Evolutionary conservation across 192 early-diverging fungal species (phyloP).

Genomic region (Podila clonocystis): DNA sequence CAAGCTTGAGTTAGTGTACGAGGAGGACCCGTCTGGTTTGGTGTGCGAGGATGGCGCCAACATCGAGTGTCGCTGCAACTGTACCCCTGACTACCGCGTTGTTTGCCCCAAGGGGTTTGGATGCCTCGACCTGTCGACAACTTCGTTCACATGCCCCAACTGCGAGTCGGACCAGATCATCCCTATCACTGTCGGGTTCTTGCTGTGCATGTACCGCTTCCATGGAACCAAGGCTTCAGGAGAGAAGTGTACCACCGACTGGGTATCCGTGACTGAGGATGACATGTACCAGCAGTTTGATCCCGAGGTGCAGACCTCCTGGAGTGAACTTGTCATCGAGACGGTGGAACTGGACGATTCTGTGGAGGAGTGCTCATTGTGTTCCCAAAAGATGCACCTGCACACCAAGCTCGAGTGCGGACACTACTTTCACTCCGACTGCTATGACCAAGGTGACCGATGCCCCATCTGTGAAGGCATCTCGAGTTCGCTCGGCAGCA

Average conservation of each 20-base stretch:
- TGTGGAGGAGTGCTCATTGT: too few relatives aligned
- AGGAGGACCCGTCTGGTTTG: not conserved
- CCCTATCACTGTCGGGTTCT: constrained; percentile 10
- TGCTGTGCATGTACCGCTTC: constrained; percentile 18
- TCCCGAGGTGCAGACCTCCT: not conserved
- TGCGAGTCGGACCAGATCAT: not conserved
- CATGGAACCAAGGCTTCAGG: constrained; percentile 10
- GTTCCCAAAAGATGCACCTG: too few relatives aligned
- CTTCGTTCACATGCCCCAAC: constrained; percentile 6
- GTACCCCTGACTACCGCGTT: not conserved
- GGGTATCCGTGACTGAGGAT: not conserved
- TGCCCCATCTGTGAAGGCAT: too few relatives aligned
- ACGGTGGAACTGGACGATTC: too few relatives aligned
- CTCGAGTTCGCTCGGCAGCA: too few relatives aligned
- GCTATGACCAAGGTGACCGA: too few relatives aligned
- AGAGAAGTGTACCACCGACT: not conserved
- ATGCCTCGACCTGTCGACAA: not conserved
- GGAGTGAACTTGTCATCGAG: constrained; percentile 18
- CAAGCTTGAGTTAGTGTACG: not conserved
- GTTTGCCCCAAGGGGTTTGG: not conserved
- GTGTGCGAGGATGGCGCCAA: not conserved
- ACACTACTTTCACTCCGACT: too few relatives aligned
- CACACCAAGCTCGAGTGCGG: too few relatives aligned
- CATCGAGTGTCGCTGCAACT: constrained; percentile 7
- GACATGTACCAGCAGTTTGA: constrained; percentile 1